Percentiles rank a stretch among this genome's conserved stretches.
Conservation (phyloP, 768 basidiomycete species). For the Psilocybe cyanescens region DNA sequence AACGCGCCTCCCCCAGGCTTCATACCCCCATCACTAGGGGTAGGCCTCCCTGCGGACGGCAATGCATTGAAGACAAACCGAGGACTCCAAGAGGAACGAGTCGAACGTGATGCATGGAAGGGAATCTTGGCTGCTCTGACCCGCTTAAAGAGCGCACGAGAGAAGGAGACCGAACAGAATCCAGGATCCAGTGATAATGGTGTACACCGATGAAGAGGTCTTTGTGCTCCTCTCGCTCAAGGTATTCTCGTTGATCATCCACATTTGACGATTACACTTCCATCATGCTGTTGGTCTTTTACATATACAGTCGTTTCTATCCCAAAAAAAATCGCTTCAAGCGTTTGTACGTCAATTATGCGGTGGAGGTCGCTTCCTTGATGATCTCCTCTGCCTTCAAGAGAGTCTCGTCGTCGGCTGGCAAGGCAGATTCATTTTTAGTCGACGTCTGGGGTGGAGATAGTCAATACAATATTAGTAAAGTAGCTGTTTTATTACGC, state of each 20-base stretch:
- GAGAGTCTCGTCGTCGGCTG: slow-evolving; percentile 44
- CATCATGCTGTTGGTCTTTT: background rate
- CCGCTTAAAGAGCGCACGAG: slow-evolving; percentile 56
- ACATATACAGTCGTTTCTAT: background rate
- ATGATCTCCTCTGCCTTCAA: slow-evolving; percentile 62
- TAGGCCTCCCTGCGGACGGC: slow-evolving; percentile 61
- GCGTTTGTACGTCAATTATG: background rate
- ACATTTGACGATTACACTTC: background rate
- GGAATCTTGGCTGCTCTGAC: slow-evolving; percentile 71
- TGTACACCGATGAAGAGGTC: background rate
- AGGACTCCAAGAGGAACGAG: slow-evolving; percentile 77
- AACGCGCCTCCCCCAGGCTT: slow-evolving; percentile 76
- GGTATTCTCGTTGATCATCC: background rate
- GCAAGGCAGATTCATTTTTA: slow-evolving; percentile 45
- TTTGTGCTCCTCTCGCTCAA: background rate
- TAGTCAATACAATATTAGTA: slow-evolving; percentile 8
- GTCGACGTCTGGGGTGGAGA: slow-evolving; percentile 29
- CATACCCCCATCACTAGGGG: slow-evolving; percentile 78
- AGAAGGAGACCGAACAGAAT: slow-evolving; percentile 21
- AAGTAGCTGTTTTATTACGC: slow-evolving; percentile 33
- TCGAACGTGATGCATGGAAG: slow-evolving; percentile 79
- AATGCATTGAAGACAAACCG: slow-evolving; percentile 45
- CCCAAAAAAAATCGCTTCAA: background rate
- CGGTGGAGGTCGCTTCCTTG: slow-evolving; percentile 43
- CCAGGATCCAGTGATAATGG: background rate